Evolutionary conservation across 2,329 filamentous ascomycete species (phyloP).

Genomic region (Thelonectria rubi): DNA sequence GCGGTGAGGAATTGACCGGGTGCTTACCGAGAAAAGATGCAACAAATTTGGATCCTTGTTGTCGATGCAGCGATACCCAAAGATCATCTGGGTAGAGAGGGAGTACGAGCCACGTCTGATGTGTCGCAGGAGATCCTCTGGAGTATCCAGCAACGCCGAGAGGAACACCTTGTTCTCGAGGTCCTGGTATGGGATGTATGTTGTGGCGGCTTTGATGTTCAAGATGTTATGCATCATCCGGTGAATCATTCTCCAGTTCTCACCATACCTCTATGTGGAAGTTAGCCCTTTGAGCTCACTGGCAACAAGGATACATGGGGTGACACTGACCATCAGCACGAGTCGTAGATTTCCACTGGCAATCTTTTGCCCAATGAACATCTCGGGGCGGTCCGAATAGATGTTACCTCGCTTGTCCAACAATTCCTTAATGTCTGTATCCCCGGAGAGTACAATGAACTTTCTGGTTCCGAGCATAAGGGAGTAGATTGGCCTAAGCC

Average conservation of each 20-base stretch:
- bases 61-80: conserved; percentile 55
- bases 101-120: conserved; percentile 60
- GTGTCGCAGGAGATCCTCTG: conserved; percentile 53
- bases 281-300: not conserved
- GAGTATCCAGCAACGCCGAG: conserved; percentile 44
- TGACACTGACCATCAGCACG: conserved; percentile 12
- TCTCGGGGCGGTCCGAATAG: conserved; percentile 19
- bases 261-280: conserved; percentile 6
- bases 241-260: conserved; percentile 25
- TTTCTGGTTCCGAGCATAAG: conserved; percentile 17
- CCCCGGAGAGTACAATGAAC: conserved; percentile 13
- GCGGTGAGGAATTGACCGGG: not conserved
- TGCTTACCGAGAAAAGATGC: conserved; percentile 50
- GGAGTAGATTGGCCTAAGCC: conserved; percentile 12
- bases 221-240: conserved; percentile 51
- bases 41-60: conserved; percentile 55
- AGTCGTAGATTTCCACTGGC: conserved; percentile 15
- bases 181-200: conserved; percentile 50
- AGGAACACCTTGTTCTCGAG: conserved; percentile 60
- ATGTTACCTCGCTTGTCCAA: conserved; percentile 11
- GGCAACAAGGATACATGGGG: too few species aligned
- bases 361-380: conserved; percentile 21
- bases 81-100: conserved; percentile 60
- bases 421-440: not conserved
- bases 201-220: conserved; percentile 48